Base-by-base conservation (phyloP, 257 asterid genomes). In the Nicotiana attenuata region DNA sequence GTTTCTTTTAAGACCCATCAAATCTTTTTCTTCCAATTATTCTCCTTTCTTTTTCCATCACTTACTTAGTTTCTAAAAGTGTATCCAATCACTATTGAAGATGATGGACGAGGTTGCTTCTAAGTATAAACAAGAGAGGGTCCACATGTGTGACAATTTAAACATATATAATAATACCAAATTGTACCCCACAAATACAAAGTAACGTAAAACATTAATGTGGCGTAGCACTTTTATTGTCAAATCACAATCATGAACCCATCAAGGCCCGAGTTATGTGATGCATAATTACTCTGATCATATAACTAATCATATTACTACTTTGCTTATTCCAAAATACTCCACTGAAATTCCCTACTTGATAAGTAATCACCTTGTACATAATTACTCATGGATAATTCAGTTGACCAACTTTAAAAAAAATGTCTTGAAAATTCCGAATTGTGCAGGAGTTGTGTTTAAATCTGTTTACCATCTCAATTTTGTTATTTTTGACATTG, bases 181-280 rank as follows among this genome's bases (percentile, higher is more conserved):
- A 26, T 29, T 22, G 41, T 41, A 73, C 78, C 78, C 24, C 33
- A 73, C 61, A 73, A 73, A 28, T 60, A 45, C 78, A 73, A 47
- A 38, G 10, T 24, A 47, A 47, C 61, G 61, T 73, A 73, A 73
- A 50, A 24, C 79, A 47, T 15, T 73, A 60, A 14, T 47, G 38
- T 47, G 22, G 8, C 24, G 14, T 45, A 45, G 13, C 78, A 73
- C 79, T 73, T 73, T 73, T 47, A 73, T 16, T 56, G 7, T 71
- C 35, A 73, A 73, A 22, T 47, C 61, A 73, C n/a, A 73, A 73
- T 73, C 61, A 73, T 73, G 38, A 73, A 47, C 16, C 41, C 79
- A 47, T 47, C 79, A 73, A 73, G 61, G 61, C 24, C 24, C 24
- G 15, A 47, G 61, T 47, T 13, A 68, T 68, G 77, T 68, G 56